A percentile compares a stretch with the other conserved stretches of the same genome.
Evolutionary conservation across 2,329 filamentous ascomycete genomes (phyloP).

Genomic region (Ustilaginoidea virens): DNA sequence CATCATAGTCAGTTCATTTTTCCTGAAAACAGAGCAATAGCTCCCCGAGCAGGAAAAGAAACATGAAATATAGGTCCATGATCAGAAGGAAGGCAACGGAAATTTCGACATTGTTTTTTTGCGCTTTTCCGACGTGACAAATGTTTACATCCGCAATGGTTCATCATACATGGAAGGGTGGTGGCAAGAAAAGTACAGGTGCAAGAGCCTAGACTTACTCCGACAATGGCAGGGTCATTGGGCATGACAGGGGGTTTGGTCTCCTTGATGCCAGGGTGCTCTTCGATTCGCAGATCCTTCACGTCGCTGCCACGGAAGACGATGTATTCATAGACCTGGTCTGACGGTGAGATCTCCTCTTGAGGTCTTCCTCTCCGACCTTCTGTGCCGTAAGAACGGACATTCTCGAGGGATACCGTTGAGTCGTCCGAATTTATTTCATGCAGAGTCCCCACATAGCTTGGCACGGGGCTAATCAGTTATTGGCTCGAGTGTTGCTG

Average conservation of each 20-base stretch:
- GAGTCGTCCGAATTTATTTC: slow-evolving; percentile 97
- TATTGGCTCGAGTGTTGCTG: slow-evolving; percentile 3
- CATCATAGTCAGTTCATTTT: slow-evolving; percentile 9
- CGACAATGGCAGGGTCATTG: slow-evolving; percentile 90
- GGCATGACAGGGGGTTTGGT: slow-evolving; percentile 65
- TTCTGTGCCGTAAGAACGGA: slow-evolving; percentile 87
- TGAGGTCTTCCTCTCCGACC: slow-evolving; percentile 64
- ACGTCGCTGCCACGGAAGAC: slow-evolving; percentile 97
- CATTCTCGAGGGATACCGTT: slow-evolving; percentile 93
- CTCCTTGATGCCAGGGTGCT: slow-evolving; percentile 59
- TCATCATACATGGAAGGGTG: slow-evolving; percentile 63
- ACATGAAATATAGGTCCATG: slow-evolving; percentile 4
- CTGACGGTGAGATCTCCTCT: slow-evolving; percentile 70
- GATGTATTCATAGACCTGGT: slow-evolving; percentile 94
- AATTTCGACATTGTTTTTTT: slow-evolving; percentile 90
- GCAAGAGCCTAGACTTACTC: slow-evolving; percentile 51
- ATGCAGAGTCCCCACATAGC: slow-evolving; percentile 90
- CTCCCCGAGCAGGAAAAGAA: slow-evolving; percentile 6
- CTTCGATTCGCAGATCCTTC: slow-evolving; percentile 90
- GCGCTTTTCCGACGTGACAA: slow-evolving; percentile 76
- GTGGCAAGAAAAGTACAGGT: slow-evolving; percentile 3
- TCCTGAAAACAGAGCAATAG: background rate
- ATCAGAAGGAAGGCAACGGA: slow-evolving; percentile 99
- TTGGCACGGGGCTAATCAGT: slow-evolving; percentile 27
- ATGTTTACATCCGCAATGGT: slow-evolving; percentile 90